These are phyloP conservation scores for Cucurbita pepo DNA, from an alignment of 306 rosid species.

Conservation along the genomic window DNA sequence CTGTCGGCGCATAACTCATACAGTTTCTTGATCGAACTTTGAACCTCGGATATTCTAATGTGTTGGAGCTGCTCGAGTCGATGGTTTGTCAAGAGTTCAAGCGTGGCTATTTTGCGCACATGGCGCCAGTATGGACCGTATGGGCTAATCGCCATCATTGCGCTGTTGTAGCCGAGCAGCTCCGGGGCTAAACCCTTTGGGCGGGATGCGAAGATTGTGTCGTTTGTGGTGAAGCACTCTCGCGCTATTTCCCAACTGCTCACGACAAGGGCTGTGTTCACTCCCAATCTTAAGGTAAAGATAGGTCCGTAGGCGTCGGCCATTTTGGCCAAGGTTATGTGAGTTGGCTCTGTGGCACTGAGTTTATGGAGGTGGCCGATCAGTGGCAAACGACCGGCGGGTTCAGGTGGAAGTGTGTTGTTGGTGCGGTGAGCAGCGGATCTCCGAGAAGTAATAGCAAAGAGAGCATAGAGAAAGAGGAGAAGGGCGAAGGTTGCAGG, in stretches of 20 bases:
- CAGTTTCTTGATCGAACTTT: too few relatives aligned
- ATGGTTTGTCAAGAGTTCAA: constrained; percentile 8
- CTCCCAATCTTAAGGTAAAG: constrained; percentile 3
- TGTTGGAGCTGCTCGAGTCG: background rate
- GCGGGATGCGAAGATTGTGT: constrained; percentile 12
- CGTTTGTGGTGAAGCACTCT: constrained; percentile 36
- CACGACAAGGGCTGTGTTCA: constrained; percentile 12
- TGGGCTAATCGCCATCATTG: constrained; percentile 6
- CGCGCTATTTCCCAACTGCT: constrained; percentile 31
- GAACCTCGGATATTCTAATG: background rate
- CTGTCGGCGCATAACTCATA: background rate
- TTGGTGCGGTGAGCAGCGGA: too few relatives aligned
- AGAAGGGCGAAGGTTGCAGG: too few relatives aligned
- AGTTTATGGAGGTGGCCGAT: background rate
- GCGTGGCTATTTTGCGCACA: background rate
- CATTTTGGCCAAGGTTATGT: background rate
- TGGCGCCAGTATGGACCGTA: background rate
- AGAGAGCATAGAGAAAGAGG: too few relatives aligned
- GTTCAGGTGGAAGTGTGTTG: background rate
- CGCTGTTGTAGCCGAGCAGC: background rate
- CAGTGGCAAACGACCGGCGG: background rate
- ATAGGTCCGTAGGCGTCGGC: constrained; percentile 19
- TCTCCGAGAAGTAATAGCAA: too few relatives aligned
- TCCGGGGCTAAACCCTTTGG: constrained; percentile 3
- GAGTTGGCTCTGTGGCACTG: rapidly evolving